Evolutionary conservation across 306 rosid species (phyloP).

Genomic region (Vigna angularis): DNA sequence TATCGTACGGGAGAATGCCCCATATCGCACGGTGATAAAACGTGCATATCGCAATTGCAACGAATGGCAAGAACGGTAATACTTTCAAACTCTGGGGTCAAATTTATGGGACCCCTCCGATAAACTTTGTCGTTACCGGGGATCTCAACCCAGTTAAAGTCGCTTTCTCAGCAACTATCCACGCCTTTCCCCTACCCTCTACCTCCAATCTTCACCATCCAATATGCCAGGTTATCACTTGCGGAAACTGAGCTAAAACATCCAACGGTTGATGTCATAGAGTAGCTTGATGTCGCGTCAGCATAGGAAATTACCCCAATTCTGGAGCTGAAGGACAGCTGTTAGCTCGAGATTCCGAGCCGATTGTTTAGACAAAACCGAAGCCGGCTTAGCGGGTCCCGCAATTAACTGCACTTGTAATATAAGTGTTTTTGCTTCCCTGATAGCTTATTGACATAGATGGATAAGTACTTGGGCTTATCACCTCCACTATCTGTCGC

Average conservation of each 20-base stretch:
- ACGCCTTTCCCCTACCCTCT: constrained; percentile 34
- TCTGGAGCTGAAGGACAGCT: constrained; percentile 67
- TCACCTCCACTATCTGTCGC: constrained; percentile 63
- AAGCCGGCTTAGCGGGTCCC: constrained; percentile 91
- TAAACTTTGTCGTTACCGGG: constrained; percentile 70
- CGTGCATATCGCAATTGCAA: constrained; percentile 63
- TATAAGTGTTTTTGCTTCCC: fast-evolving
- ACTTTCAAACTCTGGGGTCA: constrained; percentile 42
- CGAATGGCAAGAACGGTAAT: constrained; percentile 68
- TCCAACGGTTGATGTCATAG: not conserved
- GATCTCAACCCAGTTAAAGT: constrained; percentile 61
- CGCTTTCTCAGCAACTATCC: constrained; percentile 49
- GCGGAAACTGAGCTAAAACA: fast-evolving
- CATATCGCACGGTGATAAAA: constrained; percentile 46
- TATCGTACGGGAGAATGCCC: constrained; percentile 54
- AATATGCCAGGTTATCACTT: not conserved
- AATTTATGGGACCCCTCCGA: constrained; percentile 26
- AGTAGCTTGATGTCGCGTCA: not conserved
- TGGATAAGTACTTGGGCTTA: fast-evolving
- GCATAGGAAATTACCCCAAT: not conserved
- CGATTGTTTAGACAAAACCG: constrained; percentile 66
- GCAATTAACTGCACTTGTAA: constrained; percentile 29
- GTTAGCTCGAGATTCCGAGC: constrained; percentile 90
- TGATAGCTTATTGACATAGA: fast-evolving
- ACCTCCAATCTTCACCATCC: not conserved